Conservation (phyloP, 805 yeast genomes). For the Cyberlindnera amylophila region DNA sequence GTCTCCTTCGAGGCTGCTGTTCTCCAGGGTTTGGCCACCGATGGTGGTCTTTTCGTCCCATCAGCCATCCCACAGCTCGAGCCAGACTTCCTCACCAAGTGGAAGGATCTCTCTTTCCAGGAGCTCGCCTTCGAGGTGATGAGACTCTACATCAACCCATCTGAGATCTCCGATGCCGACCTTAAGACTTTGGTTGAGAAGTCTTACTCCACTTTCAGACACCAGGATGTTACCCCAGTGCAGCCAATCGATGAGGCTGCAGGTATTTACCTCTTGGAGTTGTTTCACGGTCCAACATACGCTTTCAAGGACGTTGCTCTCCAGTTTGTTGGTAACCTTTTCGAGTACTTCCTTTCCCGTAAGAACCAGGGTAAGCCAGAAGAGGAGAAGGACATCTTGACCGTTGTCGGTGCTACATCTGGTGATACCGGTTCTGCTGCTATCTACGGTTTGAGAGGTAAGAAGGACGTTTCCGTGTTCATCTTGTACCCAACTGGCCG, state of each 20-base stretch:
- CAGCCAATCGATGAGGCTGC: constrained; percentile 52
- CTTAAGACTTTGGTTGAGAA: constrained; percentile 55
- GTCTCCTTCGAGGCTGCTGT: constrained; percentile 77
- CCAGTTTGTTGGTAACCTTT: constrained; percentile 95
- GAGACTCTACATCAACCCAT: constrained; percentile 67
- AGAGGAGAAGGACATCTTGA: constrained; percentile 69
- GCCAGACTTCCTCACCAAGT: constrained; percentile 50
- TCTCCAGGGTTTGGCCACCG: constrained; percentile 89
- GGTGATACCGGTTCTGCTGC: constrained; percentile 99
- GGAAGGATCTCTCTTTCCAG: constrained; percentile 76
- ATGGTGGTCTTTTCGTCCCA: constrained; percentile 95
- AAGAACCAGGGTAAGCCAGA: constrained; percentile 53
- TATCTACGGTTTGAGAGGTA: constrained; percentile 94
- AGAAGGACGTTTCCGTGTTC: constrained; percentile 96
- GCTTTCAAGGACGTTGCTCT: constrained; percentile 99
- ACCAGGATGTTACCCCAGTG: constrained; percentile 85
- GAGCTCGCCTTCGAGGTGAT: constrained; percentile 85
- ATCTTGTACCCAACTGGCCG: constrained; percentile 96
- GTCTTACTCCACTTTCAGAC: constrained; percentile 89
- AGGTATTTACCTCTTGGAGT: constrained; percentile 74
- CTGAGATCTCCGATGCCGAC: constrained; percentile 72
- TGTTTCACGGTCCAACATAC: constrained; percentile 98
- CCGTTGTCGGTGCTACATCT: constrained; percentile 98
- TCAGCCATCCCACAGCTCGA: constrained; percentile 66
- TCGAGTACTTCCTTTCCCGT: constrained; percentile 85